A percentile compares a stretch with the other conserved stretches of the same genome.
phyloP scores from a whole-genome alignment of 2,329 filamentous ascomycete genomes.

The Sporothrix euskadiensis region DNA sequence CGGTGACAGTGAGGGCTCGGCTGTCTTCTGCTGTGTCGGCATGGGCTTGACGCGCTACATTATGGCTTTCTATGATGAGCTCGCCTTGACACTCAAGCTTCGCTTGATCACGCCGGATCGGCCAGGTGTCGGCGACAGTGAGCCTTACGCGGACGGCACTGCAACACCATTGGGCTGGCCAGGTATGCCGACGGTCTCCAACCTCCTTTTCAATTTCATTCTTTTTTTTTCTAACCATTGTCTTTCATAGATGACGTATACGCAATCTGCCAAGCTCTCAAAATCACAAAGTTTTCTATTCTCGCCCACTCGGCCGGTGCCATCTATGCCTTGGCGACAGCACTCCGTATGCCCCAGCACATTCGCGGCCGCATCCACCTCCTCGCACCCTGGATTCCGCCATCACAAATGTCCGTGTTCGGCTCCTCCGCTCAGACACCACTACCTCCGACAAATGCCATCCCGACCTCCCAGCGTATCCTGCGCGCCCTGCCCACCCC shows the following conservation, averaged over 20 bases:
- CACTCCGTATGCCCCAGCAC: constrained; percentile 91
- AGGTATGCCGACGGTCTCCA: constrained; percentile 55
- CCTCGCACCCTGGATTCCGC: constrained; percentile 94
- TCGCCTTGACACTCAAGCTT: constrained; percentile 83
- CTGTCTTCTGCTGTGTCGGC: constrained; percentile 93
- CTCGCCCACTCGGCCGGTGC: constrained; percentile 94
- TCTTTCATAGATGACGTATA: constrained; percentile 72
- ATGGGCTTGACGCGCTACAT: constrained; percentile 97
- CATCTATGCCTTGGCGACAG: constrained; percentile 96
- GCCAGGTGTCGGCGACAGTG: constrained; percentile 90
- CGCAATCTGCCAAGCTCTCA: constrained; percentile 86
- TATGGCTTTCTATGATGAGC: constrained; percentile 94
- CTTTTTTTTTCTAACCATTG: constrained; percentile 6
- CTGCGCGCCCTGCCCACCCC: constrained; percentile 86
- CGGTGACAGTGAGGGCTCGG: constrained; percentile 85
- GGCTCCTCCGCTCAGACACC: constrained; percentile 65
- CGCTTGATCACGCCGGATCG: constrained; percentile 91
- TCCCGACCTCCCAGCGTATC: constrained; percentile 89
- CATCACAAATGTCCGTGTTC: constrained; percentile 84
- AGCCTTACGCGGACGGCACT: constrained; percentile 76
- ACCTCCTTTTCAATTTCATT: constrained; percentile 26
- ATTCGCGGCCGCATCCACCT: constrained; percentile 93
- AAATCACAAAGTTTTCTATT: constrained; percentile 94
- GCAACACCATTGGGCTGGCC: constrained; percentile 92
- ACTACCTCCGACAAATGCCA: constrained; percentile 75